Conservation (phyloP, 495 filamentous ascomycete species). For the Bacidia gigantensis region DNA sequence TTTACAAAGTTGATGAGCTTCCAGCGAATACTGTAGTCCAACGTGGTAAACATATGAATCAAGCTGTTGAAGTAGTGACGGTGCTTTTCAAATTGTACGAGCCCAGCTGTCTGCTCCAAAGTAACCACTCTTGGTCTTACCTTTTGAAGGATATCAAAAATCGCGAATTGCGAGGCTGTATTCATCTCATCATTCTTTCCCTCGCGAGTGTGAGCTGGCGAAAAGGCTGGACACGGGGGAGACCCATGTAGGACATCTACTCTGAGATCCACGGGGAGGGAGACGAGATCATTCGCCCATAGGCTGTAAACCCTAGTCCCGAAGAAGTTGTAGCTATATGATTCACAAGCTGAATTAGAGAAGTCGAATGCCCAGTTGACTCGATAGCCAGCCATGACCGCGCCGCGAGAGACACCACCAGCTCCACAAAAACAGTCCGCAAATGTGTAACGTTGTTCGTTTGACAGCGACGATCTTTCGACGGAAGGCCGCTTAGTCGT, state of each 20-base stretch:
- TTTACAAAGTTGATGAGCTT: conserved; percentile 36
- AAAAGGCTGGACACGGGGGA: conserved; percentile 76
- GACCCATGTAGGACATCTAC: conserved; percentile 71
- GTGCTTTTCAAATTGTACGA: conserved; percentile 30
- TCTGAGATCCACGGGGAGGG: conserved; percentile 19
- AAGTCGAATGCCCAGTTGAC: conserved; percentile 52
- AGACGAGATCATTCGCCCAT: conserved; percentile 36
- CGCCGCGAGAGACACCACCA: conserved; percentile 62
- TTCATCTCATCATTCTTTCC: conserved; percentile 61
- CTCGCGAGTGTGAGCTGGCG: conserved; percentile 54
- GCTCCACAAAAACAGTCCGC: conserved; percentile 65
- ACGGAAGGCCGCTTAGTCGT: not conserved
- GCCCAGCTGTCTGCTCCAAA: conserved; percentile 70
- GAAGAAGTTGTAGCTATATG: conserved; percentile 48
- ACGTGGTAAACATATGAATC: conserved; percentile 46
- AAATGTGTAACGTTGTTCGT: conserved; percentile 38
- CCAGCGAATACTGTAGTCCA: conserved; percentile 58
- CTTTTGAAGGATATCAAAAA: conserved; percentile 42
- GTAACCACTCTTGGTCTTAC: conserved; percentile 60
- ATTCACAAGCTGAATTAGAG: conserved; percentile 37
- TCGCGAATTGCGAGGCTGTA: conserved; percentile 53
- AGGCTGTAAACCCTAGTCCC: conserved; percentile 28
- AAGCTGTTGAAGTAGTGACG: conserved; percentile 43
- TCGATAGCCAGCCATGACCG: conserved; percentile 43
- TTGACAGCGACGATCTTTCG: not conserved